These are phyloP conservation scores for Apiotrichum veenhuisii DNA, from an alignment of 1,284 basidiomycete genomes.

Conservation along the genomic window DNA sequence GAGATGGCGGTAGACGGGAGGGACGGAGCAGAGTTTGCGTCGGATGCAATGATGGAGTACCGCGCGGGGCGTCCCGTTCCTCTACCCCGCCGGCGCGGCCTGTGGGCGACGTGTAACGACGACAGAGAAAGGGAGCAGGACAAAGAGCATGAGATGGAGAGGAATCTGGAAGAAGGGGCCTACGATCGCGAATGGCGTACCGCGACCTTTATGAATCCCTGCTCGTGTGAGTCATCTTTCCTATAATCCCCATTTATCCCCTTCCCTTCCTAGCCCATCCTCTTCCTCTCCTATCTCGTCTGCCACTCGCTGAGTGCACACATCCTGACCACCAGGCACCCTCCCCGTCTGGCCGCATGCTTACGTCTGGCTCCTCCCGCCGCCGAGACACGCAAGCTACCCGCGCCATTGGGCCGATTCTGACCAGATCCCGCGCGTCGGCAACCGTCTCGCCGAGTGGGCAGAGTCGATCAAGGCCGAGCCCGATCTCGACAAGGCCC, in stretches of 20 bases:
- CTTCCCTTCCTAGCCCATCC: not conserved
- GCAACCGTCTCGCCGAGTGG: conserved; percentile 5
- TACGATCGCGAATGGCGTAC: too few relatives aligned
- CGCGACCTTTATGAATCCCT: conserved; percentile 26
- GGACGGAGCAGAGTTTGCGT: conserved; percentile 21
- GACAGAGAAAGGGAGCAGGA: not conserved
- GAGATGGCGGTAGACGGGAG: conserved; percentile 8
- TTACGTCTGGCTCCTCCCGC: too few relatives aligned
- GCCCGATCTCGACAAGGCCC: not conserved
- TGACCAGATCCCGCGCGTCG: not conserved
- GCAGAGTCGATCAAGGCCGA: not conserved
- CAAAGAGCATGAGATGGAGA: not conserved
- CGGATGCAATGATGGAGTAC: conserved; percentile 16
- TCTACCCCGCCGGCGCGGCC: not conserved
- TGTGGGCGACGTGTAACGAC: conserved; percentile 4
- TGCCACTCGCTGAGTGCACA: too few relatives aligned
- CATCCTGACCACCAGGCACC: too few relatives aligned
- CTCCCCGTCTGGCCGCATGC: too few relatives aligned
- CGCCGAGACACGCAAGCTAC: too few relatives aligned
- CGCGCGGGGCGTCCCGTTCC: not conserved
- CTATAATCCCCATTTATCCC: not conserved
- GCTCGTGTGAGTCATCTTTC: conserved; percentile 21
- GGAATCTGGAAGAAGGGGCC: too few relatives aligned
- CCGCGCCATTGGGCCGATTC: not conserved
- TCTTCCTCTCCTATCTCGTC: too few relatives aligned